Base-by-base conservation (phyloP, 139 green algal genomes). In the Yamagishiella unicocca region DNA sequence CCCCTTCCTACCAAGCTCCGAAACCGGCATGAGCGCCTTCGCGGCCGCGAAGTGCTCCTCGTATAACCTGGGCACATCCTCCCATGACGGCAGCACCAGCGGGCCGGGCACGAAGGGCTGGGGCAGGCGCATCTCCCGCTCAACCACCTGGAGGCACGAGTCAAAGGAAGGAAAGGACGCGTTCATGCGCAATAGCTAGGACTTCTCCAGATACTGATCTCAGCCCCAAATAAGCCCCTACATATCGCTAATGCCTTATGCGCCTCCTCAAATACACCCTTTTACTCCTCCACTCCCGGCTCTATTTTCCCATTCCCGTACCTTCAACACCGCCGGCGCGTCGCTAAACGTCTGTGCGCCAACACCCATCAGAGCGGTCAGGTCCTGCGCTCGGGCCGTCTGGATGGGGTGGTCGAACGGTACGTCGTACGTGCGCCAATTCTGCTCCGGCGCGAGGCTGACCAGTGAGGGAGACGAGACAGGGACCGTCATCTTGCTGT, bases 351-450 rank as follows among this genome's bases (percentile, higher is more conserved):
- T 53, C 70, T 38, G 40, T 33, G 54, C 70, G 21, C 38, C 54
- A 1, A 21, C 53, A 24, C 54, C 54, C 54, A 58, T 12, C 0
- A 43, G 55, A 6, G 38, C 27, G 14, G 22, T 27, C 55, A 84
- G 40, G 2, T 73, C 77, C 37, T 53, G 37, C 0, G 77, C 77
- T 25, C 77, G 77, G 3, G 38, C 33, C 31, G 55, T 42, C n/a
- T 84, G 77, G 8, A 84, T 42, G 37, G 77, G 77, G 55, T 84
- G 77, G 27, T 14, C 10, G 37, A 84, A 84, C 0, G 77, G 55
- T 58, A 84, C 77, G 55, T 70, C 77, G 55, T 84, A 84, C 35
- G 77, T 74, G 17, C 77, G 35, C 77, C 77, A 84, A 3, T 38
- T 37, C 38, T 54, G 37, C 66, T 45, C 21, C 37, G 33, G 19